Evolutionary conservation across 2,329 filamentous ascomycete species (phyloP).

Genomic region (Botrytis pseudocinerea): DNA sequence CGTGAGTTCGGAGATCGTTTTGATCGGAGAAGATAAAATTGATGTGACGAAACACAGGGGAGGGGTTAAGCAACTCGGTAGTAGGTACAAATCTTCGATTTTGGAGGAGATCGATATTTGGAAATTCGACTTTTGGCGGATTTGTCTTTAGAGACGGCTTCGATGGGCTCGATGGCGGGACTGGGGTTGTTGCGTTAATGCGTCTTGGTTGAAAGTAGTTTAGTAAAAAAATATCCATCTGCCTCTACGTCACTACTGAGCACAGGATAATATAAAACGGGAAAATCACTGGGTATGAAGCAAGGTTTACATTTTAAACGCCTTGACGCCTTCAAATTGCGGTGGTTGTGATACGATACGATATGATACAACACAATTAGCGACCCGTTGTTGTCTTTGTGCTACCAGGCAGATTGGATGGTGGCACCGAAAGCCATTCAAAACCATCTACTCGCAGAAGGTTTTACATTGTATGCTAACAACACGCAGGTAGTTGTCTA

Average conservation of each 20-base stretch:
- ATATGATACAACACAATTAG: neutral
- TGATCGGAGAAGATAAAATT: neutral
- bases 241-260: slow-evolving; percentile 7
- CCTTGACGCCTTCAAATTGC: neutral
- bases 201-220: slow-evolving; percentile 4
- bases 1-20: slow-evolving; percentile 23
- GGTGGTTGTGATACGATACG: neutral
- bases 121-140: neutral
- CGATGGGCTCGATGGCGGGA: slow-evolving; percentile 10
- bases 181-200: neutral
- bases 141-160: neutral
- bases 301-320: neutral
- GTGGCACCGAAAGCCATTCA: neutral
- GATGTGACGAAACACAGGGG: neutral
- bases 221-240: neutral
- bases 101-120: slow-evolving; percentile 15
- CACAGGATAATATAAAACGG: neutral
- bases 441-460: neutral
- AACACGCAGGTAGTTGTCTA: neutral
- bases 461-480: neutral
- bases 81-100: neutral
- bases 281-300: neutral
- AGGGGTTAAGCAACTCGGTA: neutral
- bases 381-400: neutral
- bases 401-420: neutral